Conservation (phyloP, 106 monocot species). For the Dendrobium chrysotoxum region DNA sequence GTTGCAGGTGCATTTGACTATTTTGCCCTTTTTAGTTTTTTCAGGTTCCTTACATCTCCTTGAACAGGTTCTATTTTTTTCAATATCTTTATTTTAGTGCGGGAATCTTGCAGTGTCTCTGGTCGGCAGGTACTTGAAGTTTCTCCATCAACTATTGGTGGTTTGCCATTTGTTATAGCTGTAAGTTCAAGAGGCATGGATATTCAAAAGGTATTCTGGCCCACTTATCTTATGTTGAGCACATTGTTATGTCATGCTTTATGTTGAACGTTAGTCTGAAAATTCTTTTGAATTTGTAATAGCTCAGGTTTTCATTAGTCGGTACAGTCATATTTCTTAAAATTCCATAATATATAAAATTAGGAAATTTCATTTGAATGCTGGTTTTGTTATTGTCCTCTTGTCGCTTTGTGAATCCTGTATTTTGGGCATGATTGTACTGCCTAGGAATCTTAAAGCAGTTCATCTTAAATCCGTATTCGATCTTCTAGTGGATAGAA, state of each 20-base stretch:
- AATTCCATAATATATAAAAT: neutral
- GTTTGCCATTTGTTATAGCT: conserved; percentile 71
- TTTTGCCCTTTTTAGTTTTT: neutral
- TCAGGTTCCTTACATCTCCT: neutral
- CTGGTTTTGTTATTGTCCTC: neutral
- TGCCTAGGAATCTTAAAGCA: neutral
- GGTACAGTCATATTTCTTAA: neutral
- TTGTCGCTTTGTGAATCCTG: neutral
- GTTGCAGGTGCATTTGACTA: conserved; percentile 39
- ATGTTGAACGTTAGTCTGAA: neutral
- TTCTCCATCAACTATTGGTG: conserved; percentile 84
- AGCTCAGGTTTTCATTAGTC: neutral
- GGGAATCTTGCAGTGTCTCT: conserved; percentile 62
- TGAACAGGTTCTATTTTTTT: neutral
- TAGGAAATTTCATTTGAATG: neutral
- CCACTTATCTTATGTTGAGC: neutral
- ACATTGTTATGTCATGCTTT: neutral
- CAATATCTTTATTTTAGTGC: conserved; percentile 8
- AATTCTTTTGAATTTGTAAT: neutral
- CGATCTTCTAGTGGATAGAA: neutral
- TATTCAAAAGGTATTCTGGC: conserved; percentile 67
- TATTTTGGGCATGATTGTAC: neutral
- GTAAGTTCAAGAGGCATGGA: conserved; percentile 73
- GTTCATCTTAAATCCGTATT: neutral
- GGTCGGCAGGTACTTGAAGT: conserved; percentile 90